Evolutionary conservation across 2,329 filamentous ascomycete species (phyloP), one percentile per base, ranked within the genome.

Genomic region (Penicillium hesseltinei): DNA sequence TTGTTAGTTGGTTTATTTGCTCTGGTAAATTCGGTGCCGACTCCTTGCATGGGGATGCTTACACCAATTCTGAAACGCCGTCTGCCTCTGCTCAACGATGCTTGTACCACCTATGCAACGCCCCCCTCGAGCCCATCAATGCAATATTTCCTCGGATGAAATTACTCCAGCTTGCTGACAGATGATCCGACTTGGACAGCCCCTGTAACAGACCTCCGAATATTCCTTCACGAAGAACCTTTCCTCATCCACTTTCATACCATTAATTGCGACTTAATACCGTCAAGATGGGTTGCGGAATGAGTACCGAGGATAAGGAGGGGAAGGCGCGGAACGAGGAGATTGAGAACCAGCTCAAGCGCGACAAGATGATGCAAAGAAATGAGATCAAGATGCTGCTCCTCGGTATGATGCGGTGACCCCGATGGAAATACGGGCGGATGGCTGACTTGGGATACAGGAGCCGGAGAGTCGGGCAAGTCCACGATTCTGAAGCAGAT

Each of bases 371-470:
- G 90, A 89, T 96, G 84, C 92, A 97, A 82, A 89, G 93, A 72
- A 99, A 99, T 71, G 94, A 99, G 81, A 99, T 99, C 83, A 99
- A 99, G 86, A 97, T 99, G 94, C 84, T 99, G 71, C 85, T 99
- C 72, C 88, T 99, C 72, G 94, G 94, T 97, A 85, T 74, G 88
- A 58, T 57, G 31, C 38, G 19, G 48, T n/a, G 25, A 40, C 38
- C 19, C 48, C 19, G 31, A 36, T 25, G 21, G 31, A 5, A 43
- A 55, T 10, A 54, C 23, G 59, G 36, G 56, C 35, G 35, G 65
- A 62, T 64, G 61, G 53, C 58, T 50, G 58, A 61, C 52, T 45
- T 23, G 46, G 13, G 21, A 38, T 43, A 57, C 70, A 95, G 91
- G 91, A 84, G 94, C 94, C 80, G 93, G 94, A 88, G 94, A 99